These are phyloP conservation scores for Articulospora tetracladia DNA, from an alignment of 495 filamentous ascomycete genomes.

Conservation along the genomic window DNA sequence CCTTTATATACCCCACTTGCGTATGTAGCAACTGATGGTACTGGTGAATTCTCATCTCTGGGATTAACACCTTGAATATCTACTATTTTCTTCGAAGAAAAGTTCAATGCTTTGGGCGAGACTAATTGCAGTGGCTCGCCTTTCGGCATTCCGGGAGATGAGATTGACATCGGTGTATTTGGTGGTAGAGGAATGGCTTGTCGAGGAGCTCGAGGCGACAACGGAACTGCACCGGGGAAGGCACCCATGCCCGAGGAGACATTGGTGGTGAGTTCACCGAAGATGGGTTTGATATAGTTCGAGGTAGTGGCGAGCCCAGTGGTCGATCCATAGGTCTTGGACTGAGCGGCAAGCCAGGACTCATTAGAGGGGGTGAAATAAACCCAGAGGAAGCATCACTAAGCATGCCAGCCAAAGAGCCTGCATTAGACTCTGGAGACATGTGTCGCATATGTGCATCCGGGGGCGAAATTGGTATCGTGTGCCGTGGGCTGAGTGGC, in stretches of 20 bases:
- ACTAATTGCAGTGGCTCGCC: conserved; percentile 29
- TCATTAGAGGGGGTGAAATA: conserved; percentile 59
- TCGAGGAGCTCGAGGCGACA: conserved; percentile 68
- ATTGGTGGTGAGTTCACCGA: conserved; percentile 57
- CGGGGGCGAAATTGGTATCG: conserved; percentile 20
- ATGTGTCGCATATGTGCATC: conserved; percentile 19
- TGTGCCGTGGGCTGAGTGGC: conserved; percentile 21
- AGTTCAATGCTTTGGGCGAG: conserved; percentile 36
- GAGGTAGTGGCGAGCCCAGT: conserved; percentile 66
- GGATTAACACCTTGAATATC: conserved; percentile 15
- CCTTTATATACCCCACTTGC: conserved; percentile 52
- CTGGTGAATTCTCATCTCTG: conserved; percentile 7
- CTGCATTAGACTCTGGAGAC: conserved; percentile 21
- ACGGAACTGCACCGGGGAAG: conserved; percentile 51
- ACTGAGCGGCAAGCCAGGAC: conserved; percentile 84
- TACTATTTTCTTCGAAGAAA: conserved; percentile 27
- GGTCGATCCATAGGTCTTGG: conserved; percentile 79
- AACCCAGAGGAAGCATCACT: conserved; percentile 27
- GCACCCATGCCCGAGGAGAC: conserved; percentile 53
- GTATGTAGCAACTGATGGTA: conserved; percentile 10
- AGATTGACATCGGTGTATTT: conserved; percentile 56
- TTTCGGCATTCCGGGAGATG: conserved; percentile 36
- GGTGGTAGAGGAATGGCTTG: conserved; percentile 62
- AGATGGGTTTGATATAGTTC: conserved; percentile 49
- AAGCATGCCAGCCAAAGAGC: conserved; percentile 48